Conservation (phyloP, 2,329 filamentous ascomycete species). For the Monosporascus cannonballus region DNA sequence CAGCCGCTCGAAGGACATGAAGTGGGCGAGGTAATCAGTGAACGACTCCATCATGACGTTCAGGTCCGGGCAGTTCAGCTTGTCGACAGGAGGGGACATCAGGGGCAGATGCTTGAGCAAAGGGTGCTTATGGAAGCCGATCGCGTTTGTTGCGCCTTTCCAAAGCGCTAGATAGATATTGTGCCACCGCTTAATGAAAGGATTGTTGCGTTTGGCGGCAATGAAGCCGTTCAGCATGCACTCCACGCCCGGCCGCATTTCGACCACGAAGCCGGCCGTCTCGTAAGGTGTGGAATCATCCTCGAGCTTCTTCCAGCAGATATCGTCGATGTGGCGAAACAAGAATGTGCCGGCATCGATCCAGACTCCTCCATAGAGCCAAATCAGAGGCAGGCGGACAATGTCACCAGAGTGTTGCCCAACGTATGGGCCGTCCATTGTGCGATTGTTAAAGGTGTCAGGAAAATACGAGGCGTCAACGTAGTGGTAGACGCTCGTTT, state of each 20-base stretch:
- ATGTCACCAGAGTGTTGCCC: constrained; percentile 42
- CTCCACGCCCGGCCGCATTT: constrained; percentile 19
- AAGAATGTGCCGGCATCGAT: constrained; percentile 37
- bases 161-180: constrained; percentile 30
- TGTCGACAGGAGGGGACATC: constrained; percentile 16
- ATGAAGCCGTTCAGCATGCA: constrained; percentile 36
- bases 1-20: constrained; percentile 24
- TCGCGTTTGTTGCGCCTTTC: constrained; percentile 24
- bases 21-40: constrained; percentile 26
- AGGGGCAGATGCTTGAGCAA: constrained; percentile 23
- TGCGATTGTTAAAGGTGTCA: constrained; percentile 33
- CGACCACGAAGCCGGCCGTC: constrained; percentile 22
- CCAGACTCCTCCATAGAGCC: constrained; percentile 36
- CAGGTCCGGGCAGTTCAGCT: constrained; percentile 16
- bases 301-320: constrained; percentile 36
- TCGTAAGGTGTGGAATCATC: constrained; percentile 30
- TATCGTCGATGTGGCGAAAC: constrained; percentile 32
- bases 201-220: constrained; percentile 33
- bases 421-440: constrained; percentile 36
- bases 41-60: constrained; percentile 19
- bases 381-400: constrained; percentile 35
- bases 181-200: constrained; percentile 38
- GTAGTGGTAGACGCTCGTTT: constrained; percentile 30
- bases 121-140: constrained; percentile 27
- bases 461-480: constrained; percentile 30